Base-by-base conservation (phyloP, 495 filamentous ascomycete species). In the Aspergillus egyptiacus region DNA sequence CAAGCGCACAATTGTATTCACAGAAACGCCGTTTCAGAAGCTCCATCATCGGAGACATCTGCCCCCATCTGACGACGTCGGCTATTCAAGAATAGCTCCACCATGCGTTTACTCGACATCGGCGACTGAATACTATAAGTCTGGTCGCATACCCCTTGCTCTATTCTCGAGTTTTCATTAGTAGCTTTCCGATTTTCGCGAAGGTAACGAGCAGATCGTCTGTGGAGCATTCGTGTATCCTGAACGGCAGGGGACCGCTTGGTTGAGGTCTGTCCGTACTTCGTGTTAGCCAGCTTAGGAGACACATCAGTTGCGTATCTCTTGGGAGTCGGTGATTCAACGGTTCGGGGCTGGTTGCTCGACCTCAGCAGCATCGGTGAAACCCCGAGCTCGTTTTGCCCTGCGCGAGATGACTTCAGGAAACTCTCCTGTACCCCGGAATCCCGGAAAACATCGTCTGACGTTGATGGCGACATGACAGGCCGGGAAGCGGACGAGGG, bases 71-170 rank as follows among this genome's bases (percentile, higher is more conserved):
- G 71, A 37, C 51, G 72, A 1, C 77, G 71, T 22, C 78, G 69
- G 48, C 73, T 79, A 36, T 71, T 73, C 56, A 84, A 58, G 55
- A 82, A 83, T 49, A 75, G 50, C 43, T 84, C 78, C 18, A 83
- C 79, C 75, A 84, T 81, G 46, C 61, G 69, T 55, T 77, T 75
- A 56, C 74, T 77, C 20, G 75, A 76, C 13, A 78, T 63, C 0
- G 64, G 58, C 0, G 63, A 55, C 27, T 58, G 58, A 22, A 51
- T 24, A 13, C 57, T 61, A 32, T 62, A 56, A 5, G 58, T 17
- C 11, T 57, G 53, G 25, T 54, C 52, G 30, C 60, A 60, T 25
- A 52, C 49, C 9, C 47, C 55, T 44, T 68, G 56, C n/a, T 63
- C 56, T 37, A 47, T 53, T 23, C 36, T 47, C 17, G 51, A 39